phyloP scores from a whole-genome alignment of 257 asterid species.

The Nicotiana tabacum region DNA sequence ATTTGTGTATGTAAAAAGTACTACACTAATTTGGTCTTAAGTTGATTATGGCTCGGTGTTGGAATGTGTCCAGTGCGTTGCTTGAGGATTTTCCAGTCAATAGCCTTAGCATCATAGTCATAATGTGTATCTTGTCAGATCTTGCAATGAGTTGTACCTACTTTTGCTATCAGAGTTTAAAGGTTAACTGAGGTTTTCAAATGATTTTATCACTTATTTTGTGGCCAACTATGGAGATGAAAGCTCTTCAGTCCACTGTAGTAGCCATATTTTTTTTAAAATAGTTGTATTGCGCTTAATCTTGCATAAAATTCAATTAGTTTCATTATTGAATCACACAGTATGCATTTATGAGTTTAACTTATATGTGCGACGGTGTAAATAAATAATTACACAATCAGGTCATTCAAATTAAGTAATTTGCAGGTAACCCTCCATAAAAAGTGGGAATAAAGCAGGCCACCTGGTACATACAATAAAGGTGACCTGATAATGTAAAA shows the following conservation, averaged over 20 bases:
- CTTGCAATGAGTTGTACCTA: not conserved
- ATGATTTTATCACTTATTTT: not conserved
- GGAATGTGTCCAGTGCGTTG: not conserved
- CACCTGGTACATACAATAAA: no score
- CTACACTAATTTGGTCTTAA: no score
- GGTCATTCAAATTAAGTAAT: no score
- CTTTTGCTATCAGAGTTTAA: not conserved
- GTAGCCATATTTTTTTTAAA: not conserved
- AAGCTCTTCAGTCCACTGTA: not conserved
- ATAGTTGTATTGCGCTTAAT: not conserved
- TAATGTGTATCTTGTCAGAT: not conserved
- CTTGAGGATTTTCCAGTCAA: not conserved
- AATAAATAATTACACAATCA: no score
- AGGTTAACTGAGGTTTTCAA: not conserved
- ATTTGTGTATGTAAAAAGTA: not conserved
- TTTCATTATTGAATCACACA: not conserved
- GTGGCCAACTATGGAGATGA: not conserved
- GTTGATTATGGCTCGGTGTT: not conserved
- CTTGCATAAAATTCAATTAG: not conserved
- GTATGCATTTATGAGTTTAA: not conserved
- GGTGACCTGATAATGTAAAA: no score
- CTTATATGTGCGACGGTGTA: no score
- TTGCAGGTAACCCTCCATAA: no score
- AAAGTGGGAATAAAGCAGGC: no score
- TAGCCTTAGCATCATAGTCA: no score